phyloP scores from a whole-genome alignment of 2,329 filamentous ascomycete genomes.

The Juglanconis oblonga region DNA sequence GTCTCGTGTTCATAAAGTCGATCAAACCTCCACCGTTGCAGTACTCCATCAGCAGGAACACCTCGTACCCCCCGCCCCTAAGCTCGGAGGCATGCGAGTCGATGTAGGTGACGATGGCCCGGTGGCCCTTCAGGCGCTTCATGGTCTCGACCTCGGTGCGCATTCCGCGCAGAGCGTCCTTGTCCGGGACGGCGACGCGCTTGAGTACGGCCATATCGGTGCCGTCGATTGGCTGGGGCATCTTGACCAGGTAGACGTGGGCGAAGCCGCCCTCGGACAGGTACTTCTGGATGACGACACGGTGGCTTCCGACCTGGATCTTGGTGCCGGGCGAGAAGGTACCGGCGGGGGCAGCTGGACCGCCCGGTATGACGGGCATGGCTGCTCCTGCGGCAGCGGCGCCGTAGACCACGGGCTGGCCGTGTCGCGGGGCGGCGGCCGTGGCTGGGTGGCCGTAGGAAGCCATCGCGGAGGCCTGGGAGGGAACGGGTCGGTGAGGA shows the following conservation, averaged over 20 bases:
- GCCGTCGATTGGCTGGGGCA: constrained; percentile 73
- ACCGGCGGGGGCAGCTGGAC: constrained; percentile 60
- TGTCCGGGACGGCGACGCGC: constrained; percentile 93
- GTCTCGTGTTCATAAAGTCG: constrained; percentile 98
- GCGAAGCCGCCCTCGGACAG: constrained; percentile 97
- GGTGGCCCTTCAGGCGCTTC: constrained; percentile 98
- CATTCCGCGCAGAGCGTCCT: constrained; percentile 92
- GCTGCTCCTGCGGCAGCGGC: constrained; percentile 26
- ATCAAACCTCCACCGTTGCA: constrained; percentile 94
- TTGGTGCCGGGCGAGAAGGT: constrained; percentile 94
- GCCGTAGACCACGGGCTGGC: constrained; percentile 43
- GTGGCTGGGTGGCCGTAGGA: constrained; percentile 38
- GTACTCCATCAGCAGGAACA: constrained; percentile 97
- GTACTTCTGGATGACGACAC: constrained; percentile 93
- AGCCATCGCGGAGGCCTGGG: constrained; percentile 30
- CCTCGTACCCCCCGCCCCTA: constrained; percentile 90
- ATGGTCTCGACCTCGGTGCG: constrained; percentile 98
- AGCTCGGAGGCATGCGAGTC: constrained; percentile 97
- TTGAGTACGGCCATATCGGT: constrained; percentile 85
- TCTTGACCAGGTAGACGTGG: constrained; percentile 93
- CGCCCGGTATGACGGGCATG: constrained; percentile 33
- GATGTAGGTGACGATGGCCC: constrained; percentile 95
- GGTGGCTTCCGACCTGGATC: constrained; percentile 90
- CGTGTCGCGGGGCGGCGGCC: constrained; percentile 36
- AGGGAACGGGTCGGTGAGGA: not conserved